A percentile compares a stretch with the other conserved stretches of the same genome.
Evolutionary conservation across 257 asterid genomes (phyloP).

Genomic region (Linderniella brevidens): DNA sequence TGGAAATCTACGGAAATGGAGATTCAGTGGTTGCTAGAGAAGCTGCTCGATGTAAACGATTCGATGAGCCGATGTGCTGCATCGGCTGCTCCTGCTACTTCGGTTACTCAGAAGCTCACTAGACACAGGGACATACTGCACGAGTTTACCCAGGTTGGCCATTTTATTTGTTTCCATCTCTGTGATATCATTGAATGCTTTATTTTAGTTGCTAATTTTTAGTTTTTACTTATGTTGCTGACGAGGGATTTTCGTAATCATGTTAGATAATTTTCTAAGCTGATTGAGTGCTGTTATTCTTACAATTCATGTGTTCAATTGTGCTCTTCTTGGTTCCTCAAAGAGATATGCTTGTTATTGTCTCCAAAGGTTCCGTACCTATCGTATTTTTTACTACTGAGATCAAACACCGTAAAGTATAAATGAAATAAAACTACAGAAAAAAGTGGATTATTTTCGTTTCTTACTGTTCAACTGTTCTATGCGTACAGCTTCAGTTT

Average conservation of each 20-base stretch:
- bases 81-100: constrained; percentile 74
- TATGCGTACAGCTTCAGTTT: background rate
- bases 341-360: too few relatives aligned
- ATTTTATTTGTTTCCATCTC: constrained; percentile 3
- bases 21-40: constrained; percentile 87
- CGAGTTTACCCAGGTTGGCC: constrained; percentile 76
- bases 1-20: constrained; percentile 98
- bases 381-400: too few relatives aligned
- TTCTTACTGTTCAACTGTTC: too few relatives aligned
- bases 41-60: constrained; percentile 79
- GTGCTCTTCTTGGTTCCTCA: too few relatives aligned
- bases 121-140: constrained; percentile 93
- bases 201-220: constrained; percentile 4
- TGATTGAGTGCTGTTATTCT: too few relatives aligned
- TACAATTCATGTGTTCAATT: too few relatives aligned
- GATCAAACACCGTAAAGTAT: too few relatives aligned
- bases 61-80: constrained; percentile 97
- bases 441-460: too few relatives aligned
- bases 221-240: background rate
- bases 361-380: too few relatives aligned
- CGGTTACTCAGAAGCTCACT: constrained; percentile 86
- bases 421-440: too few relatives aligned
- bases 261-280: too few relatives aligned
- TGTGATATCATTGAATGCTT: constrained; percentile 1
- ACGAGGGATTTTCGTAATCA: too few relatives aligned